Conservation (phyloP, 768 basidiomycete genomes). For the Psilocybe azurescens region DNA sequence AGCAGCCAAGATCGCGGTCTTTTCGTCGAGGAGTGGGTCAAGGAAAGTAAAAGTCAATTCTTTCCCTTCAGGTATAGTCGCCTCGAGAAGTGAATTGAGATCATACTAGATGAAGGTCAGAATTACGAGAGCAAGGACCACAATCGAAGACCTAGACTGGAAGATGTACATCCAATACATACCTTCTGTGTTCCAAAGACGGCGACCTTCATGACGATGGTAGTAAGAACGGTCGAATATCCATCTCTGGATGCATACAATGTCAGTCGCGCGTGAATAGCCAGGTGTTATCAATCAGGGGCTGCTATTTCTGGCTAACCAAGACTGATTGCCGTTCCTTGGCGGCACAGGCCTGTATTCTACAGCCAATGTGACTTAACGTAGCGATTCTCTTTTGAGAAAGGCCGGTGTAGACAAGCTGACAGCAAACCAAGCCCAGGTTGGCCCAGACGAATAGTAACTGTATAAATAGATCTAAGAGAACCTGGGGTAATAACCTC, state of each 20-base stretch:
- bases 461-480: too few relatives aligned
- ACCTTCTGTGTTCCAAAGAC: slow-evolving; percentile 47
- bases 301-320: background rate
- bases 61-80: slow-evolving; percentile 27
- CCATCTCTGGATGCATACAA: background rate
- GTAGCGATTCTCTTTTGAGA: too few relatives aligned
- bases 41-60: slow-evolving; percentile 41
- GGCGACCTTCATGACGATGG: slow-evolving; percentile 42
- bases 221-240: background rate
- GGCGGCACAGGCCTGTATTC: background rate
- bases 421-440: too few relatives aligned
- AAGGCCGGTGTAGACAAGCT: too few relatives aligned
- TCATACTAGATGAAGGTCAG: slow-evolving; percentile 37
- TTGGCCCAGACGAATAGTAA: too few relatives aligned
- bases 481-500: too few relatives aligned
- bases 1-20: slow-evolving; percentile 40
- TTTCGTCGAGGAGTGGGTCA: slow-evolving; percentile 40
- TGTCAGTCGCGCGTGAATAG: background rate
- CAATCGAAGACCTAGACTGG: background rate
- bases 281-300: background rate
- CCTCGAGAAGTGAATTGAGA: slow-evolving; percentile 35
- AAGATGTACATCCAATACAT: slow-evolving; percentile 2
- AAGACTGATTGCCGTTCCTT: background rate
- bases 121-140: background rate
- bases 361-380: too few relatives aligned